Percentiles rank a stretch among this genome's conserved stretches.
phyloP scores from a whole-genome alignment of 1,284 basidiomycete genomes.

The Coniferiporia weirii region DNA sequence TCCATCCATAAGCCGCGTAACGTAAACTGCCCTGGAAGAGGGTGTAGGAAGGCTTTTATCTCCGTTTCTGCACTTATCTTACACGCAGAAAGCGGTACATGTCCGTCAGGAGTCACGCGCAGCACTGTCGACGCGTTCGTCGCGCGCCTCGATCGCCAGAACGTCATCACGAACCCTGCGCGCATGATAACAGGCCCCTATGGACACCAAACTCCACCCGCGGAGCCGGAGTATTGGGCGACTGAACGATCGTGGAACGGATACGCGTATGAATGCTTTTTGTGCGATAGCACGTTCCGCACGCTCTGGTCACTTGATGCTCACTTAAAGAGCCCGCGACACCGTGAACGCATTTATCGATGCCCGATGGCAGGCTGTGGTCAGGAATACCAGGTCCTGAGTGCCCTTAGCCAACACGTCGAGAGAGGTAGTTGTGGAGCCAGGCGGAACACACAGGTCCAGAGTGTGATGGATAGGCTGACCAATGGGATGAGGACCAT shows the following conservation, averaged over 20 bases:
- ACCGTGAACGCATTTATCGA: constrained; percentile 21
- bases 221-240: constrained; percentile 23
- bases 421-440: constrained; percentile 23
- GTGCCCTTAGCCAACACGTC: constrained; percentile 23
- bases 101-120: constrained; percentile 29
- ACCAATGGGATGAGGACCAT: constrained; percentile 6
- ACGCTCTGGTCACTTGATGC: constrained; percentile 27
- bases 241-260: constrained; percentile 35
- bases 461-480: not conserved
- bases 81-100: constrained; percentile 31
- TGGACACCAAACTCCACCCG: constrained; percentile 30
- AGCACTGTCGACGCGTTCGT: constrained; percentile 25
- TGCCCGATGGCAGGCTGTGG: constrained; percentile 21
- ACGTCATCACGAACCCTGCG: too few relatives aligned
- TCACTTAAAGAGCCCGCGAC: constrained; percentile 31
- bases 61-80: constrained; percentile 29
- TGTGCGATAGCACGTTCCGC: constrained; percentile 30
- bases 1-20: constrained; percentile 23
- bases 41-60: constrained; percentile 27
- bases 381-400: constrained; percentile 20
- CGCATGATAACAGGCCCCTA: too few relatives aligned
- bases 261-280: constrained; percentile 33
- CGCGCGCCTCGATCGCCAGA: constrained; percentile 24
- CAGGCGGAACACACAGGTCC: constrained; percentile 21
- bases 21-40: constrained; percentile 23